These are phyloP conservation scores for Cardamine resedifolia DNA, from an alignment of 345 rosid species.

Conservation along the genomic window DNA sequence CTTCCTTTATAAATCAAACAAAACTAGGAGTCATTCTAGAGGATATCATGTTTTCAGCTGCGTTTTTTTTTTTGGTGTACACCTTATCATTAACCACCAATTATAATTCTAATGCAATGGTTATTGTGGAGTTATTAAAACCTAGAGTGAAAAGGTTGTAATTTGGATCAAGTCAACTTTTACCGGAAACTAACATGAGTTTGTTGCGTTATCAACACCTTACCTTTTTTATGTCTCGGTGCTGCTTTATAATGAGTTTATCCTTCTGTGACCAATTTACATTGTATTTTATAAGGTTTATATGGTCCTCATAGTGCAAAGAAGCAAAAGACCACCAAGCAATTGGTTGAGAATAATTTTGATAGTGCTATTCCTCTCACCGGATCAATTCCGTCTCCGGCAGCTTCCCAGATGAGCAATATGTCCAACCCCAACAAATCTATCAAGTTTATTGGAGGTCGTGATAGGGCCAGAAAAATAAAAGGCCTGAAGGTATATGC, in stretches of 20 bases:
- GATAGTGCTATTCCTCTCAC: slow-evolving; percentile 55
- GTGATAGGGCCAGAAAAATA: slow-evolving; percentile 74
- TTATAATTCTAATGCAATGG: not conserved
- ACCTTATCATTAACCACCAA: slow-evolving; percentile 7
- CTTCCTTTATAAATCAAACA: slow-evolving; percentile 7
- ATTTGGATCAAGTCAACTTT: not conserved
- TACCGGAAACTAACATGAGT: slow-evolving; percentile 5
- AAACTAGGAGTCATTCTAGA: slow-evolving; percentile 9
- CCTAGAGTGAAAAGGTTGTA: slow-evolving; percentile 16
- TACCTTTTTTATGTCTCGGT: not conserved
- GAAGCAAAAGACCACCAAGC: slow-evolving; percentile 77
- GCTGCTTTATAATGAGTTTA: slow-evolving; percentile 17
- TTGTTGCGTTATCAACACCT: not conserved
- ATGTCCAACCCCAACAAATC: slow-evolving; percentile 81
- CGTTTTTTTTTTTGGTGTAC: not conserved
- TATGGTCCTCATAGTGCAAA: slow-evolving; percentile 68
- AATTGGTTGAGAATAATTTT: slow-evolving; percentile 55
- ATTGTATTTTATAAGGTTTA: slow-evolving; percentile 52
- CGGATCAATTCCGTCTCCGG: slow-evolving; percentile 81
- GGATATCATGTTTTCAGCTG: not conserved
- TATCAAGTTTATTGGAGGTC: slow-evolving; percentile 68
- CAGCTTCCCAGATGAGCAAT: slow-evolving; percentile 91
- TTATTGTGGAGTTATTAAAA: slow-evolving; percentile 7
- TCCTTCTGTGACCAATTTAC: slow-evolving; percentile 27
- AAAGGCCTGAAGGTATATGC: slow-evolving; percentile 73